Conservation (phyloP, 495 filamentous ascomycete genomes). For the Tetracladium marchalianum region DNA sequence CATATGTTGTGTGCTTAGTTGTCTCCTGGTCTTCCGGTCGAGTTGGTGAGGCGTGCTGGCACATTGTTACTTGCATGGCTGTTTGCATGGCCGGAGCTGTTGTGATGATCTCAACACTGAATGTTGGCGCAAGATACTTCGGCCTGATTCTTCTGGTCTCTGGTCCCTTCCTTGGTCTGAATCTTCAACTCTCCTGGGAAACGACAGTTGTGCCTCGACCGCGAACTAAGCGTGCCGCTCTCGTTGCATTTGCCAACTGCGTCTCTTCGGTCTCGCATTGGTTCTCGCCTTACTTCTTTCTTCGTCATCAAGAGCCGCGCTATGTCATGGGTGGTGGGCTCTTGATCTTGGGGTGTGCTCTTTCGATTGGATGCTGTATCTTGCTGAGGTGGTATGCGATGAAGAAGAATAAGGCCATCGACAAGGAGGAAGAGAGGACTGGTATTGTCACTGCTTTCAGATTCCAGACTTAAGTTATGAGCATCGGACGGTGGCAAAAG, state of each 20-base stretch:
- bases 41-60: constrained; percentile 9
- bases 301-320: no score
- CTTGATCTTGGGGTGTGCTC: no score
- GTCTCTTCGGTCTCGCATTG: no score
- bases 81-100: not conserved
- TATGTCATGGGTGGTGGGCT: no score
- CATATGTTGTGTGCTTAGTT: constrained; percentile 34
- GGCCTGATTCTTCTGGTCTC: constrained; percentile 79
- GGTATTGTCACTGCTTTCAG: no score
- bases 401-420: no score
- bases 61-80: not conserved
- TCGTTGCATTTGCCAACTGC: constrained; percentile 65
- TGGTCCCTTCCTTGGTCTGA: constrained; percentile 54
- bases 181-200: constrained; percentile 71
- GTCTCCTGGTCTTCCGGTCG: constrained; percentile 39
- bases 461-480: no score
- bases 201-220: constrained; percentile 70
- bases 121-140: constrained; percentile 22
- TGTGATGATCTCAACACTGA: not conserved
- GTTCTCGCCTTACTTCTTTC: no score
- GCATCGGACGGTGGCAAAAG: no score
- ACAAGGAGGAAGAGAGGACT: no score
- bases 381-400: no score
- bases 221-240: constrained; percentile 73
- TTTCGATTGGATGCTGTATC: no score